Conservation (phyloP, 345 rosid species). For the Gossypium mustelinum region DNA sequence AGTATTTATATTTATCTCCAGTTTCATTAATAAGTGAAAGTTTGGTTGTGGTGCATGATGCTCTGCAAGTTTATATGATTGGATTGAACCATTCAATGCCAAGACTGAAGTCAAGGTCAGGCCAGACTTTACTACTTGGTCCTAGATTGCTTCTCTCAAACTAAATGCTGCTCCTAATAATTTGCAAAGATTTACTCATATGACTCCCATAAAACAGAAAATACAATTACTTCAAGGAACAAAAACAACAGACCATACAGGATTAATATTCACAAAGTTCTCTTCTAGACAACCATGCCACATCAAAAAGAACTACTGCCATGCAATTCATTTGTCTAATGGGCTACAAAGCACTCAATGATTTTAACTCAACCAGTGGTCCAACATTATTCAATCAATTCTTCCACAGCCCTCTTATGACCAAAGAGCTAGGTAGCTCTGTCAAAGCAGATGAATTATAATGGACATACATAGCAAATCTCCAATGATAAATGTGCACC, state of each 20-base stretch:
- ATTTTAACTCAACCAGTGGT: not conserved
- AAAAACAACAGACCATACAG: not conserved
- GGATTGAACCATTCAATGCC: not conserved
- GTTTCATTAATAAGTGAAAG: not conserved
- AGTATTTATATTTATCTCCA: not conserved
- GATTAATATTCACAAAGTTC: not conserved
- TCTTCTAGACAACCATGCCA: not conserved
- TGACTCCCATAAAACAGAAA: not conserved
- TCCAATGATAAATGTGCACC: not conserved
- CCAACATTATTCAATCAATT: not conserved
- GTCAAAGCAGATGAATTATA: constrained; percentile 5
- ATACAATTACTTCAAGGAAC: not conserved
- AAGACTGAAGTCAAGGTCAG: not conserved
- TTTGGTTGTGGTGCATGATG: not conserved
- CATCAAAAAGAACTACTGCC: not conserved
- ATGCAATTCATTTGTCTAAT: not conserved
- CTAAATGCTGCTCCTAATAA: not conserved
- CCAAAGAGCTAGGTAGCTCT: not conserved
- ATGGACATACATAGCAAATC: not conserved
- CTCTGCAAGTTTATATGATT: not conserved
- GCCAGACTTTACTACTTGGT: not conserved
- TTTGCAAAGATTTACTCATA: not conserved
- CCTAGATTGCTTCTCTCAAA: not conserved
- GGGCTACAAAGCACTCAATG: not conserved
- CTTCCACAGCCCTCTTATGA: not conserved